Conservation (phyloP, 2,329 filamentous ascomycete genomes). For the Xenosphaeropsis pyriputrescens region DNA sequence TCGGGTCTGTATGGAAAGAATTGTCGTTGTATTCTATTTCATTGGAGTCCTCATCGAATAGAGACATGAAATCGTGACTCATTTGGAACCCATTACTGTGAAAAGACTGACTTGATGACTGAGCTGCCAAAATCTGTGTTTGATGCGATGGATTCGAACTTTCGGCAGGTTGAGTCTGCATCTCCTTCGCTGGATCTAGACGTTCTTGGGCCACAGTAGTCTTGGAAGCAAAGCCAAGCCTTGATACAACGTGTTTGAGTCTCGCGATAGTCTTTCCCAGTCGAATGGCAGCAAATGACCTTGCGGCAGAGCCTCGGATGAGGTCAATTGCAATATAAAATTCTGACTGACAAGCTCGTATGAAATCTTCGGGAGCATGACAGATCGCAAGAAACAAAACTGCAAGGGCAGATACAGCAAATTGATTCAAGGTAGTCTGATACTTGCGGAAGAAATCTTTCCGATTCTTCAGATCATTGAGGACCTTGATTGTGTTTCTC, state of each 20-base stretch:
- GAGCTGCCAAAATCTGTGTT: background rate
- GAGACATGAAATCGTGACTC: constrained; percentile 1
- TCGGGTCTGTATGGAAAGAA: too few relatives aligned
- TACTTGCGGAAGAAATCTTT: constrained; percentile 48
- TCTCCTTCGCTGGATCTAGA: too few relatives aligned
- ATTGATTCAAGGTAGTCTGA: constrained; percentile 53
- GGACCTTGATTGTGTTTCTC: constrained; percentile 47
- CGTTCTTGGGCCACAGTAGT: background rate
- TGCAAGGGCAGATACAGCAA: constrained; percentile 47
- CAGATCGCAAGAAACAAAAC: constrained; percentile 50
- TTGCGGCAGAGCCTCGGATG: constrained; percentile 44
- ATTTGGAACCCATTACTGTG: background rate
- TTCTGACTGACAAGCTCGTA: constrained; percentile 43
- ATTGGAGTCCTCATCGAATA: background rate
- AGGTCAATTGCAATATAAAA: constrained; percentile 54
- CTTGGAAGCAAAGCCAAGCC: constrained; percentile 31
- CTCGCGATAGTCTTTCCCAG: constrained; percentile 50
- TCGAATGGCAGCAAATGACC: constrained; percentile 44
- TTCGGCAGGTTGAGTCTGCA: too few relatives aligned
- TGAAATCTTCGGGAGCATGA: constrained; percentile 46
- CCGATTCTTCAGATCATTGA: constrained; percentile 45
- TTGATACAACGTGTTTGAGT: constrained; percentile 46
- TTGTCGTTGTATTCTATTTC: too few relatives aligned
- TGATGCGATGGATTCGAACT: background rate
- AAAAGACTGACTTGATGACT: background rate